Evolutionary conservation across 768 basidiomycete species (phyloP).

Genomic region (Trametes punicea): DNA sequence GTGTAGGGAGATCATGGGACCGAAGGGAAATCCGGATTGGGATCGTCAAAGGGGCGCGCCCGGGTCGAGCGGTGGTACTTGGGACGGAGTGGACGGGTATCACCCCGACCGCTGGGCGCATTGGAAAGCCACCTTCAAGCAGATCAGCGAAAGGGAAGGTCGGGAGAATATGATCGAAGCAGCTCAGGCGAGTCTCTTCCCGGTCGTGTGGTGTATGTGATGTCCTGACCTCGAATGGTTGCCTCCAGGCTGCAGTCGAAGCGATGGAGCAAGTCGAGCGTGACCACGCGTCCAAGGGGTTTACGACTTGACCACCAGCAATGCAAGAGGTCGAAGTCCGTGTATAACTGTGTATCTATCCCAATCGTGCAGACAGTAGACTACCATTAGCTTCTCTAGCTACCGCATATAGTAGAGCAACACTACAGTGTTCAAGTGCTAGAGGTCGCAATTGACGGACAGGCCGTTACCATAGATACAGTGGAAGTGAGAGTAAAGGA

Average conservation of each 20-base stretch:
- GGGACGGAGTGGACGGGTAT: conserved; percentile 19
- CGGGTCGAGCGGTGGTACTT: conserved; percentile 8
- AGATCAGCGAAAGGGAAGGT: neutral
- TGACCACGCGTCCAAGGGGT: neutral
- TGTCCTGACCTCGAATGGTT: neutral
- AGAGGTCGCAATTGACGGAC: neutral
- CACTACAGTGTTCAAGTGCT: neutral
- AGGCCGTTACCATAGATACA: neutral
- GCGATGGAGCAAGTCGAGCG: conserved; percentile 1
- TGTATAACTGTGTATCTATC: no score
- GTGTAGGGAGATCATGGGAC: conserved; percentile 7
- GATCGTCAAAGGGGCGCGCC: neutral
- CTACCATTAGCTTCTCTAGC: neutral
- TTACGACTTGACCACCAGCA: no score
- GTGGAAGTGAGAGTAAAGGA: neutral
- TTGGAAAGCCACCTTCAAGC: conserved; percentile 13
- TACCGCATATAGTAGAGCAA: neutral
- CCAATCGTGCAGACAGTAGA: no score
- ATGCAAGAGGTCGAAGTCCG: no score
- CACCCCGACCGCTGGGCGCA: conserved; percentile 14
- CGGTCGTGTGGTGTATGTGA: no score
- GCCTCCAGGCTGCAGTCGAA: conserved; percentile 1
- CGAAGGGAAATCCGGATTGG: conserved; percentile 17
- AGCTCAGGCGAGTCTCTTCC: conserved; percentile 6
- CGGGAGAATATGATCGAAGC: conserved; percentile 7